These are phyloP conservation scores for Venturia carpophila DNA, from an alignment of 2,329 filamentous ascomycete species.

Conservation along the genomic window DNA sequence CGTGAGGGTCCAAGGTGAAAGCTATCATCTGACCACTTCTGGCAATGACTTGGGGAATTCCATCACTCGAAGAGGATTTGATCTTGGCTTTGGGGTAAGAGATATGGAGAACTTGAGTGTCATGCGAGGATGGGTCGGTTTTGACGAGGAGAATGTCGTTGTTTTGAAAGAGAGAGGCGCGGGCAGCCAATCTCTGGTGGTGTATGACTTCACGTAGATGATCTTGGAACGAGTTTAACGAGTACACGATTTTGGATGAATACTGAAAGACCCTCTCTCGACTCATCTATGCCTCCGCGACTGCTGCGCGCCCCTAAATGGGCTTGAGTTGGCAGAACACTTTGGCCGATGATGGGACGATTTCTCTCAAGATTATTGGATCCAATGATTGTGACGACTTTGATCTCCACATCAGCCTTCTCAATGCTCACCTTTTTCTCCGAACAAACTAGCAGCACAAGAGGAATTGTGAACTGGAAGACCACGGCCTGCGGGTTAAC, in stretches of 20 bases:
- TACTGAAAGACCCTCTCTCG: neutral
- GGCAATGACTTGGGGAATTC: neutral
- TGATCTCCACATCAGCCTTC: neutral
- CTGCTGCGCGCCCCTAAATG: neutral
- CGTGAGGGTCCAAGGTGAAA: conserved; percentile 42
- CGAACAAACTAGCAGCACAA: neutral
- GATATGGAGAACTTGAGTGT: conserved; percentile 32
- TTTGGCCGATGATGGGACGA: neutral
- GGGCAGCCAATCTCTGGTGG: conserved; percentile 65
- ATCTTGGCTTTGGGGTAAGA: neutral
- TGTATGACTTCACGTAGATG: conserved; percentile 74
- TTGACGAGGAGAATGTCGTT: conserved; percentile 88
- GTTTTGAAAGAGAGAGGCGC: conserved; percentile 64
- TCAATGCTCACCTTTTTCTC: neutral
- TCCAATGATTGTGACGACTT: neutral
- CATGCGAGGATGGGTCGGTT: conserved; percentile 64
- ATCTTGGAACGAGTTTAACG: neutral
- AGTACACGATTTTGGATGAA: neutral
- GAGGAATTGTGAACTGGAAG: neutral
- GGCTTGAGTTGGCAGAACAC: neutral
- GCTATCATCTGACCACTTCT: neutral
- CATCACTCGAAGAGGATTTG: neutral
- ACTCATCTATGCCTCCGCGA: neutral
- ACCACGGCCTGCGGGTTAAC: too few species aligned
- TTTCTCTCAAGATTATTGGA: neutral